phyloP scores from a whole-genome alignment of 2,329 filamentous ascomycete species.

The Ascochyta viciae-villosae region DNA sequence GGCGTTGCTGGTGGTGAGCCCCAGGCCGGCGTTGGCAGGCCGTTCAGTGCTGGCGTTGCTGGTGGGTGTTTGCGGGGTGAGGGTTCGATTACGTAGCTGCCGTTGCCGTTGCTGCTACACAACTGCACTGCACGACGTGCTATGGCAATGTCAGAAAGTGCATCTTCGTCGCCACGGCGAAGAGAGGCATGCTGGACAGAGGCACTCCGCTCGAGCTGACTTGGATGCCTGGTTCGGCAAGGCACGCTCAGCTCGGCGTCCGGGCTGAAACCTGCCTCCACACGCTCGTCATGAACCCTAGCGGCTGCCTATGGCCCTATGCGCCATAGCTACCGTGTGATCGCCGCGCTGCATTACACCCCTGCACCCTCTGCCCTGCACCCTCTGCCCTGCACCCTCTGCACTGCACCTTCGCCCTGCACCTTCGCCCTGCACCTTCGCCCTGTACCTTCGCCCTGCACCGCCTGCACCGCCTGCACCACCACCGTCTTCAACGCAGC shows the following conservation, averaged over 20 bases:
- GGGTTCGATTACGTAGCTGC: constrained; percentile 1
- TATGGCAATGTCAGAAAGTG: background rate
- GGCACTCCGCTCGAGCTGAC: background rate
- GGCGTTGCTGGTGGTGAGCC: background rate
- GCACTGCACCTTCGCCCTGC: too few relatives aligned
- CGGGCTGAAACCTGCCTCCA: constrained; percentile 12
- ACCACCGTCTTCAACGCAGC: background rate
- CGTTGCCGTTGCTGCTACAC: too few relatives aligned
- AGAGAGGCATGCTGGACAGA: too few relatives aligned
- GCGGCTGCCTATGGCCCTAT: background rate
- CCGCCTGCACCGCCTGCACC: background rate
- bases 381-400: too few relatives aligned
- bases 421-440: too few relatives aligned
- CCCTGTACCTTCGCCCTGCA: too few relatives aligned
- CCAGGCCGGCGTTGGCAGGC: background rate
- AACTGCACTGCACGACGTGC: background rate
- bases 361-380: background rate
- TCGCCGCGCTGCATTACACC: background rate
- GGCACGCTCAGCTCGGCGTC: background rate
- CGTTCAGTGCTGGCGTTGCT: too few relatives aligned
- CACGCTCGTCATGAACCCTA: constrained; percentile 12
- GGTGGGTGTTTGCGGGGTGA: constrained; percentile 1
- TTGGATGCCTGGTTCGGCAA: background rate
- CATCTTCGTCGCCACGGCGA: background rate
- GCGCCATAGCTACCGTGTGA: constrained; percentile 4